Conservation (phyloP, 2,329 filamentous ascomycete species). For the Didymella glomerata region DNA sequence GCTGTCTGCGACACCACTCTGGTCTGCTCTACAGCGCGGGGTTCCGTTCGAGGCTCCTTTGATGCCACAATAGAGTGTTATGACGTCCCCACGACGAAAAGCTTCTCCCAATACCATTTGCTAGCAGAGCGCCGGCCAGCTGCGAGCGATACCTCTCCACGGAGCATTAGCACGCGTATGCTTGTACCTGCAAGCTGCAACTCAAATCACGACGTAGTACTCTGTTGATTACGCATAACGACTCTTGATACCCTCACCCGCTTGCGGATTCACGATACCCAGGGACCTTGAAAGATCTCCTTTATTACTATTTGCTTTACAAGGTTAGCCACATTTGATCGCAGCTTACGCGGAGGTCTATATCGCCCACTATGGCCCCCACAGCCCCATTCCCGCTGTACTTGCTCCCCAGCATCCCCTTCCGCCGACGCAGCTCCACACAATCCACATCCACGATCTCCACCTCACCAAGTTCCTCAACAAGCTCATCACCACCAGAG, state of each 20-base stretch:
- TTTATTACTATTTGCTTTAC: background rate
- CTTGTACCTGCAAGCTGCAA: conserved; percentile 1
- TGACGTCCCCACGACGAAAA: conserved; percentile 15
- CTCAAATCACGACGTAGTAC: conserved; percentile 6
- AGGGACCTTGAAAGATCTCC: background rate
- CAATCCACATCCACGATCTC: conserved; percentile 44
- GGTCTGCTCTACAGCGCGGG: conserved; percentile 8
- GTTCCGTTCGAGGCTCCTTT: conserved; percentile 3
- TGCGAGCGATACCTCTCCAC: background rate
- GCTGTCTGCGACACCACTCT: conserved; percentile 1
- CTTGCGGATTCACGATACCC: background rate
- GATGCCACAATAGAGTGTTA: conserved; percentile 4
- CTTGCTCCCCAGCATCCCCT: conserved; percentile 49
- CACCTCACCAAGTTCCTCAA: conserved; percentile 22
- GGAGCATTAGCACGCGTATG: conserved; percentile 3
- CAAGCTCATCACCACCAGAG: conserved; percentile 31
- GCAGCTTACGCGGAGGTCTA: conserved; percentile 3
- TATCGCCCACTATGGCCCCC: conserved; percentile 17
- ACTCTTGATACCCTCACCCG: conserved; percentile 4
- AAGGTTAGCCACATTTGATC: background rate
- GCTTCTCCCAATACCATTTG: background rate
- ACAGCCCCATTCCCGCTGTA: conserved; percentile 55
- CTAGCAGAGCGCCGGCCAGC: background rate
- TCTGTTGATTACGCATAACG: conserved; percentile 11
- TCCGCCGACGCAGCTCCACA: conserved; percentile 54